Conservation (phyloP, 306 rosid genomes). For the Cucumis hystrix region DNA sequence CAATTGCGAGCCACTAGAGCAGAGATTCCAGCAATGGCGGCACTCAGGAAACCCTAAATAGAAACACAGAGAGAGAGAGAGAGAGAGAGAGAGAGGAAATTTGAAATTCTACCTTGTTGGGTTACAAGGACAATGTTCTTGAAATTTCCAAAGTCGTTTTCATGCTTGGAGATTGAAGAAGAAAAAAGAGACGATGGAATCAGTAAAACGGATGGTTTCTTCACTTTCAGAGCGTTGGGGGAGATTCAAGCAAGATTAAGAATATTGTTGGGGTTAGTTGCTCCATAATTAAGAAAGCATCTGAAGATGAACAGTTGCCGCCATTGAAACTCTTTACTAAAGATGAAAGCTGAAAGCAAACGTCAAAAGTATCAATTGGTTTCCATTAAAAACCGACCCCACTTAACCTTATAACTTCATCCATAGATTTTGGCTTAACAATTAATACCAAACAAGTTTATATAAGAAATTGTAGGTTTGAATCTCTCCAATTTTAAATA, state of each 20-base stretch:
- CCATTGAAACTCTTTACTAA: neutral
- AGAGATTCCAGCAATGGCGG: neutral
- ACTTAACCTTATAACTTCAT: neutral
- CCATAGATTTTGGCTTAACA: neutral
- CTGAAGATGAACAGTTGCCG: neutral
- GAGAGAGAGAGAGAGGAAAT: neutral
- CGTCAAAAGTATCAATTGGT: neutral
- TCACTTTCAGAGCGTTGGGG: neutral
- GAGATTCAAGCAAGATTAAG: neutral
- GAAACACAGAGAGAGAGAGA: neutral
- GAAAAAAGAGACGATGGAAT: neutral
- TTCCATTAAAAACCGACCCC: neutral
- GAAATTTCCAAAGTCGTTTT: neutral
- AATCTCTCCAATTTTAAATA: no score
- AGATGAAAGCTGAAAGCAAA: neutral
- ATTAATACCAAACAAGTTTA: no score
- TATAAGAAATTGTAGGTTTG: no score
- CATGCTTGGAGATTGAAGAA: neutral
- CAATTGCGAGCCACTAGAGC: neutral
- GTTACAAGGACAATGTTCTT: neutral
- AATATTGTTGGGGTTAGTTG: neutral
- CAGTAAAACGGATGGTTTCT: neutral
- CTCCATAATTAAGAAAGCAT: neutral
- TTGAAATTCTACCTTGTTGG: neutral
- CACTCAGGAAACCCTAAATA: neutral